phyloP scores from a whole-genome alignment of 2,329 filamentous ascomycete genomes.

The Cladosporium velox region DNA sequence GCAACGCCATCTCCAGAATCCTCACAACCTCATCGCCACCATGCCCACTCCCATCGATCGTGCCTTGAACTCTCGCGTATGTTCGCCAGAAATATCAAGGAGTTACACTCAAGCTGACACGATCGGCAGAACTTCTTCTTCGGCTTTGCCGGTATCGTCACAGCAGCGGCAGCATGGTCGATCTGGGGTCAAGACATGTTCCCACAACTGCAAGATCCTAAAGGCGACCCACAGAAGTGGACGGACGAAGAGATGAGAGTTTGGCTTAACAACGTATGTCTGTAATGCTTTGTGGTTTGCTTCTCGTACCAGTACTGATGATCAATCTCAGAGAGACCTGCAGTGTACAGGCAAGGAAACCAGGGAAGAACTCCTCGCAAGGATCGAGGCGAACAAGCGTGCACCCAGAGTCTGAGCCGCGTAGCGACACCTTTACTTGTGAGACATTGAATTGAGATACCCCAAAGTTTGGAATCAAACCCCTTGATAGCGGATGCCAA shows the following conservation, averaged over 20 bases:
- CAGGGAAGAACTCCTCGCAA: constrained; percentile 65
- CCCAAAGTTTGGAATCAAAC: not conserved
- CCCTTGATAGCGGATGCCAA: not conserved
- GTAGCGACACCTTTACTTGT: not conserved
- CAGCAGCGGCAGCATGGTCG: constrained; percentile 76
- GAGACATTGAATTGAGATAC: not conserved
- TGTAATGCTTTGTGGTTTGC: not conserved
- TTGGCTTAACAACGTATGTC: constrained; percentile 78
- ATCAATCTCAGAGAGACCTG: constrained; percentile 58
- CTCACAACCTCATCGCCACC: constrained; percentile 24
- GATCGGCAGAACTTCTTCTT: constrained; percentile 38
- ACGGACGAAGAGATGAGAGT: constrained; percentile 74
- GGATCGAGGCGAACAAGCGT: constrained; percentile 69
- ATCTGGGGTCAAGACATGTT: constrained; percentile 89
- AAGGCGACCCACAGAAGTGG: constrained; percentile 72
- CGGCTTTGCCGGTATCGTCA: constrained; percentile 81
- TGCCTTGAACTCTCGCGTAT: constrained; percentile 48
- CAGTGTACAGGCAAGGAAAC: constrained; percentile 61
- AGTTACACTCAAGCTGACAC: not conserved
- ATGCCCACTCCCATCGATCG: constrained; percentile 55
- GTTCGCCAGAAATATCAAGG: constrained; percentile 12
- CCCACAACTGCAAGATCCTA: constrained; percentile 73
- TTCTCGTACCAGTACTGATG: not conserved
- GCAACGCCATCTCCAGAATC: not conserved
- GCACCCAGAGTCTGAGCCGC: constrained; percentile 37